Base-by-base conservation (phyloP, 225 moss, liverwort and hornwort genomes). In the Climacium dendroides region DNA sequence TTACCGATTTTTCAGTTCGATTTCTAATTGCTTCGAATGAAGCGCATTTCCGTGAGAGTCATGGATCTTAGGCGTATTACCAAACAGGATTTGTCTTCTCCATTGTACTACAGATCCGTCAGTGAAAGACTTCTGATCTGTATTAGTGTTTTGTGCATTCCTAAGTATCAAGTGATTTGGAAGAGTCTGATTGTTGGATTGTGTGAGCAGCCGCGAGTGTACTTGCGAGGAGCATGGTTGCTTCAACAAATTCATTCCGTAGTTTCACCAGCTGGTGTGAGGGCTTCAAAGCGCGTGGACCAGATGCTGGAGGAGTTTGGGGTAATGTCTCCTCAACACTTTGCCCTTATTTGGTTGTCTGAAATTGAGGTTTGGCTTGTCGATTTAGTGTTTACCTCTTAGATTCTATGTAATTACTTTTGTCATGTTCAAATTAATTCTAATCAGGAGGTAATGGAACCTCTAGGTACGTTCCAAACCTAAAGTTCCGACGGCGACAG, bases 281-380 rank as follows among this genome's bases (percentile, higher is more conserved):
- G 99, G 90, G 96, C 93, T 88, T 85, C 95, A 19, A 99, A 99
- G 89, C 97, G 97, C 59, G 93, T 99, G 86, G 99, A 99, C 73
- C 97, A 96, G 91, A 94, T 94, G 92, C 93, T 99, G n/a, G 99
- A 97, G 78, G 99, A 99, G 81, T 90, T 91, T 85, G 96, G 94
- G 87, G 99, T 98, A 90, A 91, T 85, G 18, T 85, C 60, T 84
- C 34, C 63, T 69, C 62, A 59, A 34, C 57, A 80, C 53, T 60
- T 89, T 78, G 85, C 64, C 64, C 75, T 76, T 75, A 60, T 77
- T 78, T 78, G 57, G 20, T 62, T 64, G 58, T 66, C 52, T 64
- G 50, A 71, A 78, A 15, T 78, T 58, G 71, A 57, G 64, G 50
- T 72, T 72, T 50, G n/a, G 9, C 66, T 75, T 88, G 69, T 86